phyloP scores from a whole-genome alignment of 208 protist species.

The Acanthamoeba sp. region DNA sequence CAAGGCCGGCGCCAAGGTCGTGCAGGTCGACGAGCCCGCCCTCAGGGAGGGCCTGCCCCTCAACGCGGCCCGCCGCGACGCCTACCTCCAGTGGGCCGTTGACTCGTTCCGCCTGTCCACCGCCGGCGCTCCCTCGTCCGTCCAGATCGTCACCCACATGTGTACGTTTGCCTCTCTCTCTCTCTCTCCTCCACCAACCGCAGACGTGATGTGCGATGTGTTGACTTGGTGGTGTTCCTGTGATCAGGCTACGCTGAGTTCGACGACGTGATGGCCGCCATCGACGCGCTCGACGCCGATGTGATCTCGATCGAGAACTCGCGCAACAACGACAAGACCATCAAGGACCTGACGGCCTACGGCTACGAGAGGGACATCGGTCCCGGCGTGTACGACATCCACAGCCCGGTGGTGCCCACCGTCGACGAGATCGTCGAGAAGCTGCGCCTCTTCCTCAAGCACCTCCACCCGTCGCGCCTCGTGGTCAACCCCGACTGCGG shows the following conservation, averaged over 20 bases:
- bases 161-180: neutral
- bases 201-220: neutral
- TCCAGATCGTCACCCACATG: slow-evolving; percentile 47
- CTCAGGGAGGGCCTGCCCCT: slow-evolving; percentile 93
- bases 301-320: slow-evolving; percentile 92
- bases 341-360: slow-evolving; percentile 91
- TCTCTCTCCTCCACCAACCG: too few relatives aligned
- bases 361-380: slow-evolving; percentile 92
- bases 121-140: slow-evolving; percentile 80
- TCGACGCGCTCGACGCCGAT: slow-evolving; percentile 92
- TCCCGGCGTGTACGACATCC: slow-evolving; percentile 94
- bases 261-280: slow-evolving; percentile 92
- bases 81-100: slow-evolving; percentile 92
- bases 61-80: slow-evolving; percentile 86
- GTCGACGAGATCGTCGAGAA: slow-evolving; percentile 89
- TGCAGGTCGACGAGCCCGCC: slow-evolving; percentile 94
- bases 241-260: slow-evolving; percentile 95
- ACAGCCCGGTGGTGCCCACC: slow-evolving; percentile 92
- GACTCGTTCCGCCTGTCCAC: slow-evolving; percentile 90
- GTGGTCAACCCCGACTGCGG: slow-evolving; percentile 95
- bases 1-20: slow-evolving; percentile 87
- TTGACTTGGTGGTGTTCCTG: slow-evolving; percentile 86
- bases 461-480: slow-evolving; percentile 83
- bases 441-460: slow-evolving; percentile 87
- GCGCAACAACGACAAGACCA: slow-evolving; percentile 87